These are phyloP conservation scores for Psidium friedrichsthalianum DNA, from an alignment of 345 rosid species.

Conservation along the genomic window DNA sequence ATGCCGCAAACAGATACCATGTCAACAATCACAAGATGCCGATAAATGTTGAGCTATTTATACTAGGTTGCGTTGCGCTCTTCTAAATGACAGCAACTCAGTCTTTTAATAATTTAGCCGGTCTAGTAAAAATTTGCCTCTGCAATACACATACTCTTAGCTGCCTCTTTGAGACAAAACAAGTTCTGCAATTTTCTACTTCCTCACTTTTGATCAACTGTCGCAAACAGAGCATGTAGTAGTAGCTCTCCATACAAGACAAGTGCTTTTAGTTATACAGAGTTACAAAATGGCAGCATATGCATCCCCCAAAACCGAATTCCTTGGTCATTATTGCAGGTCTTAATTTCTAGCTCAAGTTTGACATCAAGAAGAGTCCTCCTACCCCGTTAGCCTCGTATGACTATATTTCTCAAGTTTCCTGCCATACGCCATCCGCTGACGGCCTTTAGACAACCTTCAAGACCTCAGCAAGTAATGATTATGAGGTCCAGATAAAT, in stretches of 20 bases:
- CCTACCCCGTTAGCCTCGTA: background rate
- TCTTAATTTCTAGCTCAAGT: background rate
- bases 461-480: background rate
- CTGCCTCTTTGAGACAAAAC: background rate
- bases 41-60: background rate
- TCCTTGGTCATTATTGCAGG: background rate
- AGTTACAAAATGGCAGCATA: background rate
- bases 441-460: background rate
- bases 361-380: background rate
- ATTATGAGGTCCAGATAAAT: background rate
- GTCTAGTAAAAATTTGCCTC: background rate
- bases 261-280: background rate
- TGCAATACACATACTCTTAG: background rate
- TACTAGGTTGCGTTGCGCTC: background rate
- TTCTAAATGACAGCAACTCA: background rate
- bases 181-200: background rate
- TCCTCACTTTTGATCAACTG: background rate
- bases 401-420: background rate
- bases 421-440: background rate
- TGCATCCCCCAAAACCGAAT: background rate
- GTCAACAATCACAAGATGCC: background rate
- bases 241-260: background rate
- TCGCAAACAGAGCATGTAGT: background rate
- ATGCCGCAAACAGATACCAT: background rate
- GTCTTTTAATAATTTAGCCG: background rate